phyloP scores from a whole-genome alignment of 192 early-diverging fungal species.

The Backusella australiensis region DNA sequence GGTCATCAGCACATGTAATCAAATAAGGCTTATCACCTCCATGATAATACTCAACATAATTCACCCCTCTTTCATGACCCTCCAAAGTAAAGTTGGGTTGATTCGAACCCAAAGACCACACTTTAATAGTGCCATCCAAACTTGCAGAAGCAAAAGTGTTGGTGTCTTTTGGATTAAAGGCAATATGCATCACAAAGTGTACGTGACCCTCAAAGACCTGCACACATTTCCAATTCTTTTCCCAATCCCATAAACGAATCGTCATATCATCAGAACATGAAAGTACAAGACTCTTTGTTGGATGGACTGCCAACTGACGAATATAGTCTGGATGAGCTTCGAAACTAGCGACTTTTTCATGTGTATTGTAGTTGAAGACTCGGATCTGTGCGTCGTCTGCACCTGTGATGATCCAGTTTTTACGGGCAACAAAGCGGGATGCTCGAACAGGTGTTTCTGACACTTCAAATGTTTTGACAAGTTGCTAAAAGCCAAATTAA shows the following conservation, averaged over 20 bases:
- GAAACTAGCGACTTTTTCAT: conserved; percentile 94
- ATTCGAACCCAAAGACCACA: conserved; percentile 93
- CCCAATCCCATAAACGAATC: conserved; percentile 99
- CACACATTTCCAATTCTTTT: conserved; percentile 95
- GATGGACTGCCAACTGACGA: conserved; percentile 93
- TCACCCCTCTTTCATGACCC: conserved; percentile 97
- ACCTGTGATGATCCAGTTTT: conserved; percentile 94
- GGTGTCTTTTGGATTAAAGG: conserved; percentile 96
- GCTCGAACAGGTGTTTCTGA: conserved; percentile 95
- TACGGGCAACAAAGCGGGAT: conserved; percentile 94
- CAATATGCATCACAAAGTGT: conserved; percentile 95
- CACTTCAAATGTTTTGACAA: conserved; percentile 97
- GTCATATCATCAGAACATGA: conserved; percentile 96
- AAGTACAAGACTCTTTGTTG: conserved; percentile 87
- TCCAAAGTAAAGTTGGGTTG: conserved; percentile 95
- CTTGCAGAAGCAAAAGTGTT: conserved; percentile 99
- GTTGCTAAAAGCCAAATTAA: conserved; percentile 44
- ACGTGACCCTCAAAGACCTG: conserved; percentile 96
- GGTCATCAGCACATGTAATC: conserved; percentile 93
- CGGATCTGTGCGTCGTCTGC: conserved; percentile 96
- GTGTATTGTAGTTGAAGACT: conserved; percentile 99
- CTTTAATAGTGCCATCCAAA: conserved; percentile 93
- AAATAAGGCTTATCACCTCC: conserved; percentile 98
- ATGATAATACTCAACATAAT: conserved; percentile 98
- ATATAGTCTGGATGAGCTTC: conserved; percentile 98